Conservation (phyloP, 2,329 filamentous ascomycete species). For the Aspergillus caelatus region DNA sequence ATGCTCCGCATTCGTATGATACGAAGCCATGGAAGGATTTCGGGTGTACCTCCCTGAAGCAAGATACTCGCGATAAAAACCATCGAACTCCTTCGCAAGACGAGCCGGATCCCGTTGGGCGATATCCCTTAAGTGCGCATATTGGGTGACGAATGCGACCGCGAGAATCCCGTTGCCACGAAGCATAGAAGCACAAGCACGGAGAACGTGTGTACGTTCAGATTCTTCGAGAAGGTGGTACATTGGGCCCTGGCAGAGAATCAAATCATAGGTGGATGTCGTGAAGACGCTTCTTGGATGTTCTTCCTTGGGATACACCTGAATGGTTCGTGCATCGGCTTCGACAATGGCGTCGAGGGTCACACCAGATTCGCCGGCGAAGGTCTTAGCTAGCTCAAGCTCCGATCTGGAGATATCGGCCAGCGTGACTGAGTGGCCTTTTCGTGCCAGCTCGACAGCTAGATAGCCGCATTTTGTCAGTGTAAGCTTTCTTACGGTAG, state of each 20-base stretch:
- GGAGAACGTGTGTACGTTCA: background rate
- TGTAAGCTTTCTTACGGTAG: background rate
- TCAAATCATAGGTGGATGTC: background rate
- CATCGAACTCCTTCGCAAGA: background rate
- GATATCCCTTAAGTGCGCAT: constrained; percentile 1
- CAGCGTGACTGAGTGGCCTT: background rate
- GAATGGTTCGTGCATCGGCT: constrained; percentile 5
- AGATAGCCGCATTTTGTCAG: background rate
- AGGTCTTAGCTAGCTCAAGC: background rate
- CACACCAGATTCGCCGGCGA: background rate
- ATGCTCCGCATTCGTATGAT: background rate
- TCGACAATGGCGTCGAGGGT: background rate
- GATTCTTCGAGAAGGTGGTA: constrained; percentile 3
- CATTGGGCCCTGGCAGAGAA: constrained; percentile 6
- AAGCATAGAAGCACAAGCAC: background rate
- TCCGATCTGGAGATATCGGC: background rate
- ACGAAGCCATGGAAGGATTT: background rate
- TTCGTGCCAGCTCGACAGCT: constrained; percentile 1
- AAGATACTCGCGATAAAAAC: background rate
- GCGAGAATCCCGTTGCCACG: background rate
- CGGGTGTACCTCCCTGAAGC: background rate
- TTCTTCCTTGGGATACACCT: background rate
- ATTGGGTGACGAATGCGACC: background rate
- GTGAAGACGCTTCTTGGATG: background rate
- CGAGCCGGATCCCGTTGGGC: background rate